Conservation (phyloP, 2,329 filamentous ascomycete species). For the Sarocladium strictum region DNA sequence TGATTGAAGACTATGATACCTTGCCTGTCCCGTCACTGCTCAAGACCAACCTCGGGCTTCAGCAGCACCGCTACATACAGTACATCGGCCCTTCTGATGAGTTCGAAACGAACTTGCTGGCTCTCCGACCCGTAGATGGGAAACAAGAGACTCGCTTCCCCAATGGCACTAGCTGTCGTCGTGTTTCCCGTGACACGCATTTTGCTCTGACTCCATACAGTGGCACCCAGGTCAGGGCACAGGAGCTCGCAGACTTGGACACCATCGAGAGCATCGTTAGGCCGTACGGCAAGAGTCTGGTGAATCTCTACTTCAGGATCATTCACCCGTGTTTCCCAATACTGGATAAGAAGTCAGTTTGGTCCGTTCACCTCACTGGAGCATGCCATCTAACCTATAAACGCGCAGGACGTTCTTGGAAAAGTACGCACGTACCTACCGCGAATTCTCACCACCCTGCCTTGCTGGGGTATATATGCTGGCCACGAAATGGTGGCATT, state of each 20-base stretch:
- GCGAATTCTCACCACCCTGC: slow-evolving; percentile 44
- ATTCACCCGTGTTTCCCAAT: slow-evolving; percentile 44
- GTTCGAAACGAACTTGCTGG: slow-evolving; percentile 10
- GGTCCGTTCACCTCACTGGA: not conserved
- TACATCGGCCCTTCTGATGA: slow-evolving; percentile 11
- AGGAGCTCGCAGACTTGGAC: slow-evolving; percentile 15
- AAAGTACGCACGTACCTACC: slow-evolving; percentile 43
- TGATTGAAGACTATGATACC: slow-evolving; percentile 12
- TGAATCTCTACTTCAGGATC: slow-evolving; percentile 54
- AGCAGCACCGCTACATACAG: slow-evolving; percentile 12
- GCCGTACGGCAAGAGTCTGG: slow-evolving; percentile 49
- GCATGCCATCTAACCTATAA: not conserved
- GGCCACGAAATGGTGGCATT: slow-evolving; percentile 40
- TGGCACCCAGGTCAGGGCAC: not conserved
- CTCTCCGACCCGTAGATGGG: slow-evolving; percentile 10
- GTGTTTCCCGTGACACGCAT: slow-evolving; percentile 17
- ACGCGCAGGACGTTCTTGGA: slow-evolving; percentile 37
- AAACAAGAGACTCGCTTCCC: slow-evolving; percentile 11
- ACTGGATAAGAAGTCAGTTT: slow-evolving; percentile 36
- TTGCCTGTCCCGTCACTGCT: slow-evolving; percentile 12
- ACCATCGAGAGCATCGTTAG: slow-evolving; percentile 50
- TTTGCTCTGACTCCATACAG: slow-evolving; percentile 8
- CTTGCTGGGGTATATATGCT: slow-evolving; percentile 47
- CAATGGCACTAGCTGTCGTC: slow-evolving; percentile 14
- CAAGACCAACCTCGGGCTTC: slow-evolving; percentile 12